These are phyloP conservation scores for Silene coronaria DNA, from an alignment of 179 eudicot species.

Conservation along the genomic window DNA sequence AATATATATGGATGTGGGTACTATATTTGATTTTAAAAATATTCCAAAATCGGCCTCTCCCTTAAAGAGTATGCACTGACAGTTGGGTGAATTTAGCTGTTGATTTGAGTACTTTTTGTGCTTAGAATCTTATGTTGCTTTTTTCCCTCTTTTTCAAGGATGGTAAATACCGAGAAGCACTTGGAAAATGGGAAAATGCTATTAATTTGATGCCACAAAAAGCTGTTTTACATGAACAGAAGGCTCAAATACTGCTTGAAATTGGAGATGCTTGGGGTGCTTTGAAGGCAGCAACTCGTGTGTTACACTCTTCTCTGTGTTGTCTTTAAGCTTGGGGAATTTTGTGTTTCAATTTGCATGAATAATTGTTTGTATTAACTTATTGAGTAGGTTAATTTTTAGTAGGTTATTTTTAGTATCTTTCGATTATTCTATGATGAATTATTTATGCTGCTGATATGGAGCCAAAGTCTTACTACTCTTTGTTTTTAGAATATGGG, in stretches of 20 bases:
- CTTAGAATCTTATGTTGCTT: slow-evolving; percentile 19
- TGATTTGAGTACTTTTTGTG: background rate
- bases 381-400: background rate
- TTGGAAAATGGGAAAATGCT: slow-evolving; percentile 87
- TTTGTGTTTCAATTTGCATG: slow-evolving; percentile 5
- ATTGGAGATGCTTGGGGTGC: slow-evolving; percentile 85
- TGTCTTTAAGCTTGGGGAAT: slow-evolving; percentile 8
- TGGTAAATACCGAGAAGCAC: slow-evolving; percentile 73
- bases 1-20: too few relatives aligned
- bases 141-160: slow-evolving; percentile 39
- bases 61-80: background rate
- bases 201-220: slow-evolving; percentile 60
- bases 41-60: background rate
- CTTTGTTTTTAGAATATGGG: background rate
- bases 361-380: slow-evolving; percentile 2
- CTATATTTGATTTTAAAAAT: too few relatives aligned
- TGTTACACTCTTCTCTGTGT: slow-evolving; percentile 24
- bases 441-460: background rate
- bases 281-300: slow-evolving; percentile 76
- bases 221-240: slow-evolving; percentile 71
- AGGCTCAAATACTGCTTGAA: slow-evolving; percentile 84
- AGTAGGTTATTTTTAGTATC: too few relatives aligned
- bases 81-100: background rate
- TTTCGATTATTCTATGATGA: background rate
- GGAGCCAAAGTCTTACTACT: background rate